Percentiles rank a stretch among this genome's conserved stretches.
Evolutionary conservation across 768 basidiomycete species (phyloP).

Genomic region (Boletus eberwhitei): DNA sequence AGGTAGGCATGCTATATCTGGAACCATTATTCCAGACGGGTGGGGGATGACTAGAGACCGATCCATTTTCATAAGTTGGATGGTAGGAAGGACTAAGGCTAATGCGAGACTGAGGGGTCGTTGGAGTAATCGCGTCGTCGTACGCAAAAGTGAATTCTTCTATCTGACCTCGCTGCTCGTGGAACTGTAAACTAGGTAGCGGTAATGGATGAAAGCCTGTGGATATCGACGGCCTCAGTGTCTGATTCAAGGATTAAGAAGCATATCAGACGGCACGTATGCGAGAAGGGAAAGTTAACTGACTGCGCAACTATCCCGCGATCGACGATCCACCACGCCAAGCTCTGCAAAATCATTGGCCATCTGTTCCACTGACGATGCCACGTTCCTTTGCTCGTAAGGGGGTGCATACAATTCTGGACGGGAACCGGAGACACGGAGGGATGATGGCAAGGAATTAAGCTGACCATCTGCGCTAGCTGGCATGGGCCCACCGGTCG

Average conservation of each 20-base stretch:
- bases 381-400: constrained; percentile 54
- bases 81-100: constrained; percentile 40
- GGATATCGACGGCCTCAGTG: constrained; percentile 37
- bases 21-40: constrained; percentile 45
- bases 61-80: constrained; percentile 42
- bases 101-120: constrained; percentile 34
- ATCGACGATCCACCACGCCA: constrained; percentile 46
- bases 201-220: constrained; percentile 34
- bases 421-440: constrained; percentile 60
- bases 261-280: constrained; percentile 12
- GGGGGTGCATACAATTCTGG: constrained; percentile 72
- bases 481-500: constrained; percentile 3
- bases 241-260: constrained; percentile 34
- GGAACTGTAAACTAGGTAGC: constrained; percentile 34
- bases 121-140: constrained; percentile 39
- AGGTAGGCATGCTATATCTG: constrained; percentile 62
- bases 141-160: constrained; percentile 35
- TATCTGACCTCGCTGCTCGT: constrained; percentile 36
- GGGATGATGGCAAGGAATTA: constrained; percentile 57
- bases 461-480: constrained; percentile 36
- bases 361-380: constrained; percentile 49
- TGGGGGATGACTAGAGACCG: constrained; percentile 29
- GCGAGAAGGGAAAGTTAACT: constrained; percentile 23
- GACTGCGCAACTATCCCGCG: constrained; percentile 61
- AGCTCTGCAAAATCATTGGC: constrained; percentile 66